A percentile compares a stretch with the other conserved stretches of the same genome.
phyloP scores from a whole-genome alignment of 129 eudicot genomes.

The Arctium lappa region DNA sequence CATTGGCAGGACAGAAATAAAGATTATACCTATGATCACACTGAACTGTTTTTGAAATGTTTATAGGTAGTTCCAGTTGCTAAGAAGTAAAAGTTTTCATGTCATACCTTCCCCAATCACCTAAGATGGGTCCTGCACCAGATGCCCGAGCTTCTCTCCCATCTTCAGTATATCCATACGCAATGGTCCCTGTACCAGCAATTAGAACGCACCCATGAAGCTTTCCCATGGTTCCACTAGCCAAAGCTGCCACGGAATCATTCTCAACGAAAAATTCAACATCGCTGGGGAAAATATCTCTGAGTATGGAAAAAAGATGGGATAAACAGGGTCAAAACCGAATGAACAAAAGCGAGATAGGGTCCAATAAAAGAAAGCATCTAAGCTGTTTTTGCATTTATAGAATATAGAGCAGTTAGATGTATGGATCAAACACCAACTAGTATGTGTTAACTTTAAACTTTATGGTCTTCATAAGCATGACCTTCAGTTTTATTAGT shows the following conservation, averaged over 20 bases:
- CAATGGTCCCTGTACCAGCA: slow-evolving; percentile 97
- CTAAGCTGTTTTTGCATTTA: not conserved
- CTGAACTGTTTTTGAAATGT: not conserved
- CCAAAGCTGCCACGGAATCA: slow-evolving; percentile 98
- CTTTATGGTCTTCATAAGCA: not conserved
- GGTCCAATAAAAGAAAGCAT: not conserved
- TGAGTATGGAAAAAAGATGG: slow-evolving; percentile 18
- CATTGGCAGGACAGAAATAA: not conserved
- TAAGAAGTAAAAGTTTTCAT: not conserved
- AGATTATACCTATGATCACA: too few relatives aligned
- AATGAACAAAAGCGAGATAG: not conserved
- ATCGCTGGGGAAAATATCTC: slow-evolving; percentile 70
- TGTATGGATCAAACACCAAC: too few relatives aligned
- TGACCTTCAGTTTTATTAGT: too few relatives aligned
- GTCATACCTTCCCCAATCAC: slow-evolving; percentile 97
- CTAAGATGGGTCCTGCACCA: slow-evolving; percentile 96
- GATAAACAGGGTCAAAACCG: not conserved
- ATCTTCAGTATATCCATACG: slow-evolving; percentile 87
- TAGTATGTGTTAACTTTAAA: not conserved
- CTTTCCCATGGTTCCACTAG: slow-evolving; percentile 98
- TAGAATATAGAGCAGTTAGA: not conserved
- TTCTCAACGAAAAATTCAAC: slow-evolving; percentile 73
- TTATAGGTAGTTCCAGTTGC: not conserved
- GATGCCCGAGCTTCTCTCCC: slow-evolving; percentile 94
- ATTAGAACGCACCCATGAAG: slow-evolving; percentile 96